Percentiles rank a stretch among this genome's conserved stretches.
These are phyloP conservation scores for Erysimum cheiri DNA, from an alignment of 441 rosid species.

Conservation along the genomic window DNA sequence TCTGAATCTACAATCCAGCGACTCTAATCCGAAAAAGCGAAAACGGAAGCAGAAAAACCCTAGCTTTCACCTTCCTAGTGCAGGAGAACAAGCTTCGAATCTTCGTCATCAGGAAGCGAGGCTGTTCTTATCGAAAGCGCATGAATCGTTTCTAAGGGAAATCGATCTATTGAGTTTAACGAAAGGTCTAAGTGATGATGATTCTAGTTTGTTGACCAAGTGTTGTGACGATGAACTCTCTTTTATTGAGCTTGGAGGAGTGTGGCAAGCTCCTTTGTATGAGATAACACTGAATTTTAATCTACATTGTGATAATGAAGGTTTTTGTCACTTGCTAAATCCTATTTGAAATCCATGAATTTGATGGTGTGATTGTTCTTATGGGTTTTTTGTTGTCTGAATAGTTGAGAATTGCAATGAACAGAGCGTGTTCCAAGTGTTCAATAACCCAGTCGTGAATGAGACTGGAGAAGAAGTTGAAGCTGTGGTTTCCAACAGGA, in stretches of 20 bases:
- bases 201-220: constrained; percentile 41
- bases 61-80: constrained; percentile 50
- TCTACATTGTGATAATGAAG: constrained; percentile 43
- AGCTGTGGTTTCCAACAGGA: constrained; percentile 62
- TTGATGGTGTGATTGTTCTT: constrained; percentile 19
- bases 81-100: constrained; percentile 65
- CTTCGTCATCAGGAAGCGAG: constrained; percentile 76
- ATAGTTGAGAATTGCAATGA: constrained; percentile 48
- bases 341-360: background rate
- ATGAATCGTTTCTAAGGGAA: constrained; percentile 55
- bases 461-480: constrained; percentile 61
- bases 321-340: constrained; percentile 31
- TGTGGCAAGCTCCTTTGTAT: constrained; percentile 87
- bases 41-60: constrained; percentile 58
- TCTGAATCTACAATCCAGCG: constrained; percentile 22
- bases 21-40: constrained; percentile 56
- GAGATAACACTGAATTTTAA: constrained; percentile 65
- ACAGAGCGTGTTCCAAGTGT: constrained; percentile 56
- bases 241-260: constrained; percentile 68
- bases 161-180: constrained; percentile 52
- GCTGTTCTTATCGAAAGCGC: constrained; percentile 57
- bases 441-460: constrained; percentile 63
- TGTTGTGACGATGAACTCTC: constrained; percentile 42
- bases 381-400: constrained; percentile 1
- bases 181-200: constrained; percentile 50